Conservation (phyloP, 768 basidiomycete genomes). For the Collybia nuda region DNA sequence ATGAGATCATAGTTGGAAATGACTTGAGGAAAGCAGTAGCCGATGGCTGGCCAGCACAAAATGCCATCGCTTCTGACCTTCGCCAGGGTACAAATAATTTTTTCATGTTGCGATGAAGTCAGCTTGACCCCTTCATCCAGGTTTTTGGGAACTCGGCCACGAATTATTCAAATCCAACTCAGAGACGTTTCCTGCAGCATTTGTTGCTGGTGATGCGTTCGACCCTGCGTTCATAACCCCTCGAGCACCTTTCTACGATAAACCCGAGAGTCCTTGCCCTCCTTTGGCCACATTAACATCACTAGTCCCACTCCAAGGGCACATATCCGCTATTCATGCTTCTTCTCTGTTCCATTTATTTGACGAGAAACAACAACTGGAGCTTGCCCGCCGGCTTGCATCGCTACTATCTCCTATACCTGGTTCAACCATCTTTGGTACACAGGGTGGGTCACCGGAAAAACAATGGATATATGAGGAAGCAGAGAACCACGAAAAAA, state of each 20-base stretch:
- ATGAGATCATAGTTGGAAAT: slow-evolving; percentile 25
- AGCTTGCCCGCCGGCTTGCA: slow-evolving; percentile 40
- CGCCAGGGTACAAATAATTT: slow-evolving; percentile 18
- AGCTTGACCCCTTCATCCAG: slow-evolving; percentile 21
- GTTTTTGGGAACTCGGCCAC: slow-evolving; percentile 57
- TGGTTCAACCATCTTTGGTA: slow-evolving; percentile 47
- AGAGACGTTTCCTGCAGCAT: slow-evolving; percentile 44
- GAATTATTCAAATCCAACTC: slow-evolving; percentile 46
- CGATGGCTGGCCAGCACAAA: slow-evolving; percentile 30
- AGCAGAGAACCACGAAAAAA: no score
- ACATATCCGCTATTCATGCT: slow-evolving; percentile 48
- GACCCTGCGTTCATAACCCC: slow-evolving; percentile 37
- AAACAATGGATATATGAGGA: slow-evolving; percentile 21
- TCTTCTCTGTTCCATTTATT: slow-evolving; percentile 57
- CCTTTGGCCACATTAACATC: slow-evolving; percentile 32
- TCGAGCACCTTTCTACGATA: slow-evolving; percentile 14
- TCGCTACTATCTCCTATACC: slow-evolving; percentile 39
- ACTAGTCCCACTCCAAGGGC: slow-evolving; percentile 45
- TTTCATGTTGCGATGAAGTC: neutral
- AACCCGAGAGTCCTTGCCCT: slow-evolving; percentile 19
- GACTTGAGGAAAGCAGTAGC: slow-evolving; percentile 27
- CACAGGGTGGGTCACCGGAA: slow-evolving; percentile 30
- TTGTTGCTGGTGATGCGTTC: slow-evolving; percentile 50
- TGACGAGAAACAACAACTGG: slow-evolving; percentile 32
- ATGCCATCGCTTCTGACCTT: slow-evolving; percentile 30